phyloP scores from a whole-genome alignment of 139 green algal species.

The Volvox africanus region DNA sequence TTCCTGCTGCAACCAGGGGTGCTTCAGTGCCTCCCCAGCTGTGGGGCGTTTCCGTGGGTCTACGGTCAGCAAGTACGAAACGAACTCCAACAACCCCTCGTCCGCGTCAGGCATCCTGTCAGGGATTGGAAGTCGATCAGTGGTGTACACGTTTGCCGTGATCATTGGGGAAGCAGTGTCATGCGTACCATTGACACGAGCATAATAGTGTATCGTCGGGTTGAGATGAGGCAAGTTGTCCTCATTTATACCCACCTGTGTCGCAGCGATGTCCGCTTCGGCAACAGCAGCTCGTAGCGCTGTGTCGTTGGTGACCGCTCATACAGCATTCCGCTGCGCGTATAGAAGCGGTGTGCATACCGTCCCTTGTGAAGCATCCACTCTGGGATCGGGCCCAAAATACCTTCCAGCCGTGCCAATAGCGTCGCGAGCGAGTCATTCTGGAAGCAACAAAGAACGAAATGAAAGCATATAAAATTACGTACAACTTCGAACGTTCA shows the following conservation, averaged over 20 bases:
- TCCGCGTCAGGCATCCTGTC: slow-evolving; percentile 74
- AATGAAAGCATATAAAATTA: no score
- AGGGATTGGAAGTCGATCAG: no score
- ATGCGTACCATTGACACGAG: no score
- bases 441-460: slow-evolving; percentile 56
- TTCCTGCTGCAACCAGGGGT: slow-evolving; percentile 84
- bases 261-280: slow-evolving; percentile 77
- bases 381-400: slow-evolving; percentile 87
- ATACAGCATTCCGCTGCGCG: slow-evolving; percentile 77
- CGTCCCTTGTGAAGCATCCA: slow-evolving; percentile 81
- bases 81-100: slow-evolving; percentile 78
- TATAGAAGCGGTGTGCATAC: slow-evolving; percentile 90
- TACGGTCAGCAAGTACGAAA: slow-evolving; percentile 73
- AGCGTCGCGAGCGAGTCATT: slow-evolving; percentile 90
- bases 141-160: no score
- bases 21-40: slow-evolving; percentile 79
- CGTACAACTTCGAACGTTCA: no score
- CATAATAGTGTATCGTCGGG: no score
- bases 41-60: slow-evolving; percentile 79
- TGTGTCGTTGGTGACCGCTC: slow-evolving; percentile 69
- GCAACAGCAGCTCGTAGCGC: slow-evolving; percentile 77
- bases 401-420: slow-evolving; percentile 90
- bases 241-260: slow-evolving; percentile 45
- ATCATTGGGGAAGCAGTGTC: background rate
- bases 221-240: background rate